Conservation (phyloP, 306 rosid genomes). For the Sindora glabra region DNA sequence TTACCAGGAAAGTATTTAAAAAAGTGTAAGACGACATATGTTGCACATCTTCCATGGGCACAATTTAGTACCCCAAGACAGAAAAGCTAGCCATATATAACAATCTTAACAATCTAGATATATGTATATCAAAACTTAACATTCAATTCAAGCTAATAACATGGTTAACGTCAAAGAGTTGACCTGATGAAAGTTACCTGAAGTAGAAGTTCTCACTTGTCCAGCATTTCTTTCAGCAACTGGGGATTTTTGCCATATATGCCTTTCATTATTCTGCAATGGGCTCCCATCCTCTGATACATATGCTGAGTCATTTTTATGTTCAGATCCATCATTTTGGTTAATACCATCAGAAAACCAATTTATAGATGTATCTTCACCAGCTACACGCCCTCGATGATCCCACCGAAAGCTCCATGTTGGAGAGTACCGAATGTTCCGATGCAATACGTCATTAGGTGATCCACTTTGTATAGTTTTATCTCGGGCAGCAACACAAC, state of each 20-base stretch:
- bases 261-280: conserved; percentile 22
- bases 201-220: conserved; percentile 3
- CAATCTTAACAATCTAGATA: not conserved
- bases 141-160: not conserved
- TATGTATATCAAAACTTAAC: not conserved
- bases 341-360: conserved; percentile 33
- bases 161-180: not conserved
- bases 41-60: not conserved
- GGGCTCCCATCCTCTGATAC: conserved; percentile 30
- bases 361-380: conserved; percentile 31
- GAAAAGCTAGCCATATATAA: too few relatives aligned
- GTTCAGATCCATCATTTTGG: conserved; percentile 24
- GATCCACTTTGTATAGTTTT: conserved; percentile 27
- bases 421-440: conserved; percentile 28
- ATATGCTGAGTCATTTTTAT: conserved; percentile 20
- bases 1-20: not conserved
- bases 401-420: conserved; percentile 47
- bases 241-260: conserved; percentile 18
- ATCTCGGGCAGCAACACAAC: conserved; percentile 38
- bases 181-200: conserved; percentile 23
- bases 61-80: not conserved
- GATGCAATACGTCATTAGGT: conserved; percentile 16
- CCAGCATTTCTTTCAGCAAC: conserved; percentile 19
- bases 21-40: not conserved
- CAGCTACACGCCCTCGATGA: conserved; percentile 39